These are phyloP conservation scores for Farysia itapuensis DNA, from an alignment of 1,284 basidiomycete genomes.

Conservation along the genomic window DNA sequence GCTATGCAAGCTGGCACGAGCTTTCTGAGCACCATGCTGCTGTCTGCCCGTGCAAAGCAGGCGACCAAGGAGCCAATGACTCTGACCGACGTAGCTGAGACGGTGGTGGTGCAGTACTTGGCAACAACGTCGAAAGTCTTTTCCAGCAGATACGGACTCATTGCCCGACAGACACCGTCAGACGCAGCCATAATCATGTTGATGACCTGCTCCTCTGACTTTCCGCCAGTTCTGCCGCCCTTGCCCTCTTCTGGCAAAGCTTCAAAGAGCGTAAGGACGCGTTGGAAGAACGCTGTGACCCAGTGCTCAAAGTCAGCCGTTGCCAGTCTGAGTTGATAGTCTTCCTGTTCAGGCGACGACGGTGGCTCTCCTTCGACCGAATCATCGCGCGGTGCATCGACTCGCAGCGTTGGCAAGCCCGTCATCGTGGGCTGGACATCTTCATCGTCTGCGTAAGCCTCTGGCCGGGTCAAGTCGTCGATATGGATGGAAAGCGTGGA, in stretches of 20 bases:
- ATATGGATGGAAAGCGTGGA: conserved; percentile 79
- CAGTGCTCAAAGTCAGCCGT: conserved; percentile 81
- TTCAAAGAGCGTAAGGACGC: conserved; percentile 83
- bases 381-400: conserved; percentile 9
- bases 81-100: conserved; percentile 76
- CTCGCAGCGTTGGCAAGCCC: conserved; percentile 31
- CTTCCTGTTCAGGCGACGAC: conserved; percentile 61
- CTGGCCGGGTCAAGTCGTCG: conserved; percentile 69
- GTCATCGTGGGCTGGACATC: conserved; percentile 8
- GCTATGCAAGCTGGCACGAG: conserved; percentile 77
- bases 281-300: conserved; percentile 82
- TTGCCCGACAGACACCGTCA: conserved; percentile 81
- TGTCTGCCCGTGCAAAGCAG: conserved; percentile 78
- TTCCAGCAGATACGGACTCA: conserved; percentile 84
- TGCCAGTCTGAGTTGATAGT: conserved; percentile 65
- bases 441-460: conserved; percentile 35
- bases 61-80: conserved; percentile 87
- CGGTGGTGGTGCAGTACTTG: conserved; percentile 76
- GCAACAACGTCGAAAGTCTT: conserved; percentile 80
- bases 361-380: conserved; percentile 3
- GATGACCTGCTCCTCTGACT: conserved; percentile 79
- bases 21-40: conserved; percentile 74
- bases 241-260: conserved; percentile 88
- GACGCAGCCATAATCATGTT: conserved; percentile 79
- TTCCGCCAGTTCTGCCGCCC: conserved; percentile 74